phyloP scores from a whole-genome alignment of 345 rosid species.

The Syzygium aqueum region DNA sequence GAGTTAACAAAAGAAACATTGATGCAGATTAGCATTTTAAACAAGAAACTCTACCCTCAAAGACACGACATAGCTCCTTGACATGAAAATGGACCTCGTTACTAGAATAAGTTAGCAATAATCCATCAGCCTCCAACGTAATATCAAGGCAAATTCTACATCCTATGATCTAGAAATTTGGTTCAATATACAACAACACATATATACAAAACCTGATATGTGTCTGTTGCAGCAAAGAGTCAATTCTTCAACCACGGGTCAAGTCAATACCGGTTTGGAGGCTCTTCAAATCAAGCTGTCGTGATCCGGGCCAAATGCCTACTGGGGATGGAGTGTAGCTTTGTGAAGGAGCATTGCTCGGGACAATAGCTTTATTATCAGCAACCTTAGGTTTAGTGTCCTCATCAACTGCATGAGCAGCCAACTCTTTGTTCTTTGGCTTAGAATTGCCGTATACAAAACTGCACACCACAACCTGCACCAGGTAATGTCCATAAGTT shows the following conservation, averaged over 20 bases:
- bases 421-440: constrained; percentile 38
- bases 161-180: neutral
- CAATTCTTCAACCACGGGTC: constrained; percentile 61
- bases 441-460: constrained; percentile 66
- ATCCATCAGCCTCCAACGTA: neutral
- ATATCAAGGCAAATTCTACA: neutral
- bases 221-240: constrained; percentile 35
- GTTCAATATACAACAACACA: constrained; percentile 40
- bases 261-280: constrained; percentile 84
- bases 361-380: constrained; percentile 18
- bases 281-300: constrained; percentile 58
- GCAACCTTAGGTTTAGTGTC: constrained; percentile 15
- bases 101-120: constrained; percentile 1
- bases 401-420: constrained; percentile 33
- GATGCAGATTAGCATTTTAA: neutral
- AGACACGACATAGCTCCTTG: neutral
- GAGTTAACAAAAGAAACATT: neutral
- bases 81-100: neutral
- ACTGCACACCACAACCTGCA: constrained; percentile 90
- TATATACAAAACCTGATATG: constrained; percentile 53
- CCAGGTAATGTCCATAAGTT: constrained; percentile 1
- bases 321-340: constrained; percentile 35
- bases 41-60: neutral
- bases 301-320: constrained; percentile 55
- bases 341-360: constrained; percentile 27